phyloP scores from a whole-genome alignment of 2,329 filamentous ascomycete genomes.

The Remersonia thermophila region DNA sequence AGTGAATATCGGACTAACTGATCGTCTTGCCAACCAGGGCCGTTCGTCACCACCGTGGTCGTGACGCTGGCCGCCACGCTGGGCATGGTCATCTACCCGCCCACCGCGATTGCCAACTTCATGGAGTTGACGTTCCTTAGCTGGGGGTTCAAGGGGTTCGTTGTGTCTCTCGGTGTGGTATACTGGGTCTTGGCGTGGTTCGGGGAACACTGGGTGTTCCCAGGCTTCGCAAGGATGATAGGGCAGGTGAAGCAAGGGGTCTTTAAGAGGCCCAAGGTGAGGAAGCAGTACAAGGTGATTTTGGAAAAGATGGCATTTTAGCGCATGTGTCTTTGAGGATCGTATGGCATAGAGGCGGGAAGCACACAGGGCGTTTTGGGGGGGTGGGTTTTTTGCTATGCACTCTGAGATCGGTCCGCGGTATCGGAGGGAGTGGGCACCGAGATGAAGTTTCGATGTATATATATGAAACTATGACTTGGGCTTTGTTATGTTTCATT shows the following conservation, averaged over 20 bases:
- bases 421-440: no score
- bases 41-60: constrained; percentile 69
- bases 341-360: no score
- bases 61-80: constrained; percentile 53
- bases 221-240: constrained; percentile 52
- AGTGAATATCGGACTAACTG: constrained; percentile 16
- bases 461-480: no score
- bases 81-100: constrained; percentile 73
- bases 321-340: no score
- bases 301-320: constrained; percentile 49
- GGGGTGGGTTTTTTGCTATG: no score
- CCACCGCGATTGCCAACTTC: constrained; percentile 53
- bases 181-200: constrained; percentile 60
- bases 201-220: constrained; percentile 61
- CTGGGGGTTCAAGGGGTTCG: constrained; percentile 56
- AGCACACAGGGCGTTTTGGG: no score
- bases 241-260: constrained; percentile 49
- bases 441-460: no score
- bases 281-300: constrained; percentile 81
- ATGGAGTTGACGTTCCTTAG: constrained; percentile 83
- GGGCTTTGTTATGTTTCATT: no score
- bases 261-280: constrained; percentile 53
- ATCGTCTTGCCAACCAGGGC: constrained; percentile 40
- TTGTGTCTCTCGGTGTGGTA: constrained; percentile 56
- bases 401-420: no score